These are phyloP conservation scores for Trichosporon sp. DNA, from an alignment of 1,284 basidiomycete genomes.

Conservation along the genomic window DNA sequence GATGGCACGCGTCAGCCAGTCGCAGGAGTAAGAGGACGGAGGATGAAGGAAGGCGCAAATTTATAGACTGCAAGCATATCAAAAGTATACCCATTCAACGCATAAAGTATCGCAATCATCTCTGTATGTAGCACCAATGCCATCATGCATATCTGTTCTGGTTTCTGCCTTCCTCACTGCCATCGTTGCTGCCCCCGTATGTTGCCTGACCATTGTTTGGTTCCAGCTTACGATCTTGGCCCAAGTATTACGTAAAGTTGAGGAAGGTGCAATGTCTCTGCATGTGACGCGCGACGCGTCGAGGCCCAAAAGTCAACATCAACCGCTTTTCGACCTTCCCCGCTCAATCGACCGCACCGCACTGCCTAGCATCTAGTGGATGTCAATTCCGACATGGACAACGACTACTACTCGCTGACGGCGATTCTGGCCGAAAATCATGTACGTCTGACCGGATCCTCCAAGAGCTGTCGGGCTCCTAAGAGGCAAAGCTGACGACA, in stretches of 20 bases:
- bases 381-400: constrained; percentile 64
- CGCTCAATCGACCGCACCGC: background rate
- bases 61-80: constrained; percentile 17
- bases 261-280: constrained; percentile 2
- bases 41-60: background rate
- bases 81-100: constrained; percentile 8
- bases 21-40: constrained; percentile 44
- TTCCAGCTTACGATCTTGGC: background rate
- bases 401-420: constrained; percentile 84
- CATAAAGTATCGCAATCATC: constrained; percentile 18
- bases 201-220: constrained; percentile 23
- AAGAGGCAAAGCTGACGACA: constrained; percentile 45
- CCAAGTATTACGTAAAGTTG: background rate
- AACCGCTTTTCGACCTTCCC: background rate
- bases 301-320: constrained; percentile 4
- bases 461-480: no score
- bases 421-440: constrained; percentile 88
- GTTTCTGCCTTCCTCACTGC: background rate
- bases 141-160: constrained; percentile 15
- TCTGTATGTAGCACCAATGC: constrained; percentile 15
- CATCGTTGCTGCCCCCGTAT: no score
- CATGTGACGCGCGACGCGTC: constrained; percentile 23
- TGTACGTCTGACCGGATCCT: constrained; percentile 55
- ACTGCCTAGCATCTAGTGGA: background rate
- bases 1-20: constrained; percentile 56